Evolutionary conservation across 805 yeast species (phyloP), one percentile per base, ranked within the genome.

Genomic region (Metschnikowia drakensbergensis): DNA sequence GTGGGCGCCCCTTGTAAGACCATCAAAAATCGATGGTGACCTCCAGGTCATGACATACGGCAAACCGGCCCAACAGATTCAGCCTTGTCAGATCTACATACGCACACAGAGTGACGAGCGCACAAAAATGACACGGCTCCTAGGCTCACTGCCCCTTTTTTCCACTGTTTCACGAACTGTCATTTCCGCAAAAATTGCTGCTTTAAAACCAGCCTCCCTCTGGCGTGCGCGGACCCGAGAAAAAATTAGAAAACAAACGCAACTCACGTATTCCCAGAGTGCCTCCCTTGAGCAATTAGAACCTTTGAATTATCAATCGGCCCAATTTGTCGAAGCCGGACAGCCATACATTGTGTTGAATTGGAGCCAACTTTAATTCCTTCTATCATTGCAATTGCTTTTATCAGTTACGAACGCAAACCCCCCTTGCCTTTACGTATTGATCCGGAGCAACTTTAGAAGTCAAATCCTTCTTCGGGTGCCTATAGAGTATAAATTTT

Each of bases 191-290:
- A 33, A 33, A 42, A 31, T 42, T 42, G 38, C 45, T 42, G 37
- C 38, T 33, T 26, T 32, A 31, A 42, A 42, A 32, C 45, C 31
- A 42, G 45, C 45, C 37, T 42, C 37, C 43, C 44, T 33, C 45
- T 42, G 45, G 45, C 45, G 45, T 42, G 45, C 45, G 45, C 45
- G 45, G 32, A 33, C 45, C 34, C 25, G 33, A 42, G 45, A 42
- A 42, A 42, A 42, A 42, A 33, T 13, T 32, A 32, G 45, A 42
- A 33, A 42, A 42, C 45, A 33, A 42, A 28, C 37, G 26, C 37
- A 25, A 42, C 6, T 34, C 17, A 31, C 38, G 25, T 42, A 27
- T 40, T 26, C 43, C 27, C 43, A 40, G 23, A 30, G 7, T 5
- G 13, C 17, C 43, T 40, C 43, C 26, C 34, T 40, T n/a, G 36